These are phyloP conservation scores for Aspergillus panamensis DNA, from an alignment of 495 filamentous ascomycete genomes.

Conservation along the genomic window DNA sequence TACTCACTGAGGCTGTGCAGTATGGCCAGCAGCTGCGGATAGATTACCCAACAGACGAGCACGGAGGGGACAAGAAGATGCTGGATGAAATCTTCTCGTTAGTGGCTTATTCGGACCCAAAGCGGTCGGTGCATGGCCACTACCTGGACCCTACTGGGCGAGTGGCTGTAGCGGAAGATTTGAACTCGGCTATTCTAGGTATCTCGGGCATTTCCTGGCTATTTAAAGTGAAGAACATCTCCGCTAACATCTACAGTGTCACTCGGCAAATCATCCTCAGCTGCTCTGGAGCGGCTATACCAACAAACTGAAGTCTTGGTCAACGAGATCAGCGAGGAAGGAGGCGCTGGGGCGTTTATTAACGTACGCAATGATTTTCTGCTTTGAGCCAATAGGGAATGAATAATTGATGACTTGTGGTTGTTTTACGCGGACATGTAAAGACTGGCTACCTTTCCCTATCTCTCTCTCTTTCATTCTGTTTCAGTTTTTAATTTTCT, in stretches of 20 bases:
- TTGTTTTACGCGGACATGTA: slow-evolving; percentile 5
- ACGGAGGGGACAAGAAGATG: slow-evolving; percentile 65
- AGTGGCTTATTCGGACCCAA: slow-evolving; percentile 80
- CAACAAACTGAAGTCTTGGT: slow-evolving; percentile 85
- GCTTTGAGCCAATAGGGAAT: slow-evolving; percentile 21
- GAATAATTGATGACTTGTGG: neutral
- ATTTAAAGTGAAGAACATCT: neutral
- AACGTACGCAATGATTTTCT: slow-evolving; percentile 69
- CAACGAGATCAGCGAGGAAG: slow-evolving; percentile 75
- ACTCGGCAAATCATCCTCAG: slow-evolving; percentile 81
- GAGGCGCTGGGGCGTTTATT: slow-evolving; percentile 83
- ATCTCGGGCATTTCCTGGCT: slow-evolving; percentile 20
- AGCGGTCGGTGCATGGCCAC: slow-evolving; percentile 68
- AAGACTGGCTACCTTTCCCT: slow-evolving; percentile 12
- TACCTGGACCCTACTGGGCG: slow-evolving; percentile 73
- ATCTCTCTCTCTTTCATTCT: neutral
- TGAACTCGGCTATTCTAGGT: slow-evolving; percentile 94
- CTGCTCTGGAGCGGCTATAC: slow-evolving; percentile 81
- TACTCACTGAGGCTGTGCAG: slow-evolving; percentile 65
- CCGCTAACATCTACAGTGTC: slow-evolving; percentile 57
- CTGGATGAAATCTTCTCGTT: slow-evolving; percentile 85
- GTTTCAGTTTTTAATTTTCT: neutral
- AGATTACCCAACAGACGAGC: slow-evolving; percentile 68
- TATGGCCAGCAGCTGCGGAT: slow-evolving; percentile 77
- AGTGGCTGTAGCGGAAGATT: slow-evolving; percentile 81